phyloP scores from a whole-genome alignment of 176 grass and related monocot species.

The Zea mays region Zm-B73-REFERENCE-NAM-5.0 NC_050096.1:287332501-287333000 shows the following conservation, averaged over 20 bases:
- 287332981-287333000: neutral
- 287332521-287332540: too few relatives aligned
- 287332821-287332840: neutral
- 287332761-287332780: constrained; percentile 31
- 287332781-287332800: neutral
- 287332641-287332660: neutral
- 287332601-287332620: too few relatives aligned
- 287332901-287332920: neutral
- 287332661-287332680: neutral
- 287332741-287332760: neutral
- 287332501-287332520: too few relatives aligned
- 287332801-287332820: neutral
- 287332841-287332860: neutral
- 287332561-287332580: too few relatives aligned
- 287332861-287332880: neutral
- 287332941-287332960: neutral
- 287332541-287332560: too few relatives aligned
- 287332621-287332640: too few relatives aligned
- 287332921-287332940: neutral
- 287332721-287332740: neutral
- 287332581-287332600: too few relatives aligned
- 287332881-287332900: neutral
- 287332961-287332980: constrained; percentile 1
- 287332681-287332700: neutral
- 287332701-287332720: neutral